phyloP scores from a whole-genome alignment of 2,329 filamentous ascomycete species.

The Zymoseptoria crescenta region DNA sequence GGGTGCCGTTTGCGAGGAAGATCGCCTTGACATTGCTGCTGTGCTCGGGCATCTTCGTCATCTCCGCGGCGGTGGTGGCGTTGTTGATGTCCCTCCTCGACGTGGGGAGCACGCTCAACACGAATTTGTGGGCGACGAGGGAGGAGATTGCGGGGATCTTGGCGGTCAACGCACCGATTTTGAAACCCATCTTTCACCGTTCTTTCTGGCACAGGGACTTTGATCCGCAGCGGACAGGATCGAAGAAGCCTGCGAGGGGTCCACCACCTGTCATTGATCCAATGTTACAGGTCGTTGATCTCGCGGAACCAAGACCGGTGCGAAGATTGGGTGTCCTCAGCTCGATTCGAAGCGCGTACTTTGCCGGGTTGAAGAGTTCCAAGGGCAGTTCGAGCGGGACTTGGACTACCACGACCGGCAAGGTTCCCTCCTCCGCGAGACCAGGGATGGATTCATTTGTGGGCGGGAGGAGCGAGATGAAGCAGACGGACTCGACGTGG shows the following conservation, averaged over 20 bases:
- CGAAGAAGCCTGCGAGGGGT: background rate
- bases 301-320: background rate
- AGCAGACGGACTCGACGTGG: background rate
- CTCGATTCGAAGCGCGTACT: background rate
- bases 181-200: slow-evolving; percentile 18
- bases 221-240: background rate
- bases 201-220: background rate
- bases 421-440: background rate
- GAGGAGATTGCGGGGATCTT: slow-evolving; percentile 32
- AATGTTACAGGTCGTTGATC: background rate
- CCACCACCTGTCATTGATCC: background rate
- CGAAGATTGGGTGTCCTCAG: background rate
- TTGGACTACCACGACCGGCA: background rate
- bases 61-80: slow-evolving; percentile 30
- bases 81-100: slow-evolving; percentile 26
- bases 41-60: slow-evolving; percentile 31
- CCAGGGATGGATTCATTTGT: background rate
- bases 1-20: slow-evolving; percentile 27
- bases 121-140: slow-evolving; percentile 34
- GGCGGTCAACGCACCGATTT: slow-evolving; percentile 31
- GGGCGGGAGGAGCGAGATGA: background rate
- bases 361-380: background rate
- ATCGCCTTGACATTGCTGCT: slow-evolving; percentile 29
- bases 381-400: background rate
- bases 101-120: slow-evolving; percentile 26